Evolutionary conservation across 176 grass and related monocot genomes (phyloP).

Genomic region (Cenchrus americanus): DNA sequence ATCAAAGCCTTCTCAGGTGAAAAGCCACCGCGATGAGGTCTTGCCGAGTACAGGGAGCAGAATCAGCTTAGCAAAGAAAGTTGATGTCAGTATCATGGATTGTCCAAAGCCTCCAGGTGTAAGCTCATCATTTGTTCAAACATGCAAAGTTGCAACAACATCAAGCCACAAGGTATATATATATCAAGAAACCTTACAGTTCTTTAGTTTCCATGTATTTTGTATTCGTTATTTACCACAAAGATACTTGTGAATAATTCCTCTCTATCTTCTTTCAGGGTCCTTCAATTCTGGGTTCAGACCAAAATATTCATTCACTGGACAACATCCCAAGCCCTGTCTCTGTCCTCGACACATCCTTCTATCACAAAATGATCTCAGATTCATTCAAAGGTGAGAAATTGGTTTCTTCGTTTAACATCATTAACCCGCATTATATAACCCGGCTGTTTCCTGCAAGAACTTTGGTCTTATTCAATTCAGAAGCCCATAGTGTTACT

Average conservation of each 20-base stretch:
- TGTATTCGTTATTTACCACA: slow-evolving; percentile 13
- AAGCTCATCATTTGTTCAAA: slow-evolving; percentile 44
- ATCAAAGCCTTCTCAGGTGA: slow-evolving; percentile 58
- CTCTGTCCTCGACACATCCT: slow-evolving; percentile 84
- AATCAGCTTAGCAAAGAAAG: slow-evolving; percentile 43
- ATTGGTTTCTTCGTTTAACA: slow-evolving; percentile 30
- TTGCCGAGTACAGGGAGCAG: slow-evolving; percentile 42
- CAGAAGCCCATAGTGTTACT: slow-evolving; percentile 51
- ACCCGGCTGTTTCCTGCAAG: slow-evolving; percentile 32
- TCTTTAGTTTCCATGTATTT: background rate
- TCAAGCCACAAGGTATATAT: slow-evolving; percentile 61
- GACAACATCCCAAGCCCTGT: slow-evolving; percentile 69
- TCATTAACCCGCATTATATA: slow-evolving; percentile 25
- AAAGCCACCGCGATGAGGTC: slow-evolving; percentile 43
- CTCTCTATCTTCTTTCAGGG: slow-evolving; percentile 45
- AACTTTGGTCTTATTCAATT: slow-evolving; percentile 54
- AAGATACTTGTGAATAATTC: background rate
- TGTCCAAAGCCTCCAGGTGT: slow-evolving; percentile 23
- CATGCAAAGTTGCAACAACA: slow-evolving; percentile 32
- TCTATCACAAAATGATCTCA: slow-evolving; percentile 66
- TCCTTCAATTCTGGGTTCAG: slow-evolving; percentile 32
- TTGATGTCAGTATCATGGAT: slow-evolving; percentile 47
- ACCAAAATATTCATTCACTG: slow-evolving; percentile 45
- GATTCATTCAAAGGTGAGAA: slow-evolving; percentile 84
- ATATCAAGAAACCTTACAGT: slow-evolving; percentile 1